These are phyloP conservation scores for Vitis amurensis DNA, from an alignment of 164 flowering plant species.

Conservation along the genomic window DNA sequence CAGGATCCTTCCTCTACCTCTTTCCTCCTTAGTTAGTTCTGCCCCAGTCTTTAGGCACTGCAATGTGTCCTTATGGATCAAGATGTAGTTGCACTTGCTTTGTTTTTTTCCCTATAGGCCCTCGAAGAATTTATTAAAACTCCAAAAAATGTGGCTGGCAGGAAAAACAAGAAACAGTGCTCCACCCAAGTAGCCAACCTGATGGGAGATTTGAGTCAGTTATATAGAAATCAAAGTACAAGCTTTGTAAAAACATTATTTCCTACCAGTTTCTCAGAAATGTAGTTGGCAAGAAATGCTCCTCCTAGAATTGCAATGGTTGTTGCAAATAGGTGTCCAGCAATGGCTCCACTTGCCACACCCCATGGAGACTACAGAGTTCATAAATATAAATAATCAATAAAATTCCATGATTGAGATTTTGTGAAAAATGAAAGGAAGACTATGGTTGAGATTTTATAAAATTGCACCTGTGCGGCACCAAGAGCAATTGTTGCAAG, in stretches of 20 bases:
- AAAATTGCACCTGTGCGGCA: conserved; percentile 89
- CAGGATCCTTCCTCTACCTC: background rate
- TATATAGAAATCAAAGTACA: background rate
- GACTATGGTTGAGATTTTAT: background rate
- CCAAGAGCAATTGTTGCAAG: conserved; percentile 98
- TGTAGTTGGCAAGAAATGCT: conserved; percentile 86
- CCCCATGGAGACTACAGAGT: conserved; percentile 92
- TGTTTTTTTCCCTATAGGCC: no score
- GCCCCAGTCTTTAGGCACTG: no score
- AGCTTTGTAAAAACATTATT: background rate
- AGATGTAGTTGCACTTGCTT: no score
- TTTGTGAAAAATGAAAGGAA: background rate
- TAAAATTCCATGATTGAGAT: background rate
- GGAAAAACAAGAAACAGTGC: conserved; percentile 81
- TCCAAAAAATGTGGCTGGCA: conserved; percentile 83
- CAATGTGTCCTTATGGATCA: no score
- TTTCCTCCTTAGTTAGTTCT: background rate
- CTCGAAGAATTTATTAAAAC: conserved; percentile 37
- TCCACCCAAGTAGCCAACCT: conserved; percentile 98
- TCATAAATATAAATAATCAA: no score
- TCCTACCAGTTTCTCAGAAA: conserved; percentile 92
- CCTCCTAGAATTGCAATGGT: conserved; percentile 81
- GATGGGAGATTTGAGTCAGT: conserved; percentile 17
- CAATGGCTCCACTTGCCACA: conserved; percentile 94
- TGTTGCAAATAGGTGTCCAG: conserved; percentile 90